phyloP scores from a whole-genome alignment of 169 alveolate species.

The Neospora caninum region DNA sequence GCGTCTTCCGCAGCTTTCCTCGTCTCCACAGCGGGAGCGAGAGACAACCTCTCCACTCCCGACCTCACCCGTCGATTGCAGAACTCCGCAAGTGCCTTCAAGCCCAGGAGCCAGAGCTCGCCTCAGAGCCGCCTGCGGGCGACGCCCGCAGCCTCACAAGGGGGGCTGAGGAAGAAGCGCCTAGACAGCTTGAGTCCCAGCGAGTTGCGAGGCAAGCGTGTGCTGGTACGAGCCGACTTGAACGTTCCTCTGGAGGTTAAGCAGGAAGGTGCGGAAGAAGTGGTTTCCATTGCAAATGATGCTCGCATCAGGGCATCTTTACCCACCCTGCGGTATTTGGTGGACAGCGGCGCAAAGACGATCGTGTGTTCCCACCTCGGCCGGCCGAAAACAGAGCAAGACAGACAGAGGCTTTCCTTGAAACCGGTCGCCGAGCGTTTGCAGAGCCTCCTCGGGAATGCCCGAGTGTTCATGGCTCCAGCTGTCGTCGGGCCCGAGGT shows the following conservation, averaged over 20 bases:
- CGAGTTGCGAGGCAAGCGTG: conserved; percentile 82
- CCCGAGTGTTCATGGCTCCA: conserved; percentile 83
- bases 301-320: conserved; percentile 92
- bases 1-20: neutral
- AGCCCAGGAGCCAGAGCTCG: neutral
- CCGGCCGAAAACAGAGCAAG: conserved; percentile 72
- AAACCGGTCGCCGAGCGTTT: conserved; percentile 77
- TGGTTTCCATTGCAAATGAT: conserved; percentile 48
- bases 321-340: conserved; percentile 90
- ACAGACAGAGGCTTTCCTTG: conserved; percentile 72
- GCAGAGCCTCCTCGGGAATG: conserved; percentile 79
- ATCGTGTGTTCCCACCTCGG: conserved; percentile 80
- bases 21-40: neutral
- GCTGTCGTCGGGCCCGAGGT: conserved; percentile 94
- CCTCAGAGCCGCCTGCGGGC: neutral
- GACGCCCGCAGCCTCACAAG: neutral
- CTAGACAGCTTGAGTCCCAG: conserved; percentile 17
- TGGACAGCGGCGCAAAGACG: conserved; percentile 92
- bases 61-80: too few relatives aligned
- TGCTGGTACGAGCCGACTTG: conserved; percentile 94
- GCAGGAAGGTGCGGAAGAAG: neutral
- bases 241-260: conserved; percentile 92
- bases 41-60: too few relatives aligned
- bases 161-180: neutral
- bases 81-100: too few relatives aligned